Conservation (phyloP, 345 rosid species). For the Bruguiera parviflora region DNA sequence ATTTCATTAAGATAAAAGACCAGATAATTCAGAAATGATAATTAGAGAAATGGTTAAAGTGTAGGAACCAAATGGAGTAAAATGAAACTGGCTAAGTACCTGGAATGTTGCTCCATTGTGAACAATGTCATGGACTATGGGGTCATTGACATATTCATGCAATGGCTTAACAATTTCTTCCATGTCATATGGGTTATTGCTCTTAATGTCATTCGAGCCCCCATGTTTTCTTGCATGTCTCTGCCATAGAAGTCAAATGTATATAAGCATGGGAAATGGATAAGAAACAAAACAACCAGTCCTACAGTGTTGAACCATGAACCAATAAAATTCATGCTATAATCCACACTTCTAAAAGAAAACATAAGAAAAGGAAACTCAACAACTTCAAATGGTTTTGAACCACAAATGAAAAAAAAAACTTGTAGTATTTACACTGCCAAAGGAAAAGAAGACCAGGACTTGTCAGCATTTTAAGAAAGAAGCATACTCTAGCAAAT, state of each 20-base stretch:
- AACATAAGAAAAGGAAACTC: too few relatives aligned
- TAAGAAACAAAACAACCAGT: background rate
- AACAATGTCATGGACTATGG: conserved; percentile 69
- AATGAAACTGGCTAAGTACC: conserved; percentile 42
- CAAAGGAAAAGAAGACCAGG: background rate
- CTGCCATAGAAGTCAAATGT: conserved; percentile 34
- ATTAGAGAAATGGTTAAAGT: background rate
- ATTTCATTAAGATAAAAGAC: background rate
- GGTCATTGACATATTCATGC: conserved; percentile 60
- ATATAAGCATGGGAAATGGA: background rate
- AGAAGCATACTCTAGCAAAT: conserved; percentile 67
- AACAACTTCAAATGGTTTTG: background rate
- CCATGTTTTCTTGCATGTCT: conserved; percentile 58
- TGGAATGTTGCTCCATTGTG: conserved; percentile 96
- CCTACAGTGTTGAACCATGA: background rate
- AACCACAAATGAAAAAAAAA: background rate
- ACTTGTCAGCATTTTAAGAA: background rate
- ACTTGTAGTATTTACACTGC: background rate
- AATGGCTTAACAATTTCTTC: conserved; percentile 82
- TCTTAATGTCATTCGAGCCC: conserved; percentile 36
- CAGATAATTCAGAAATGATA: background rate
- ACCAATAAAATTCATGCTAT: background rate
- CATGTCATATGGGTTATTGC: conserved; percentile 66
- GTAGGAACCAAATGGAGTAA: background rate
- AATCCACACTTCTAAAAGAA: too few relatives aligned